phyloP scores from a whole-genome alignment of 202 grass and related monocot species.

The Schoenoplectus tabernaemontani region DNA sequence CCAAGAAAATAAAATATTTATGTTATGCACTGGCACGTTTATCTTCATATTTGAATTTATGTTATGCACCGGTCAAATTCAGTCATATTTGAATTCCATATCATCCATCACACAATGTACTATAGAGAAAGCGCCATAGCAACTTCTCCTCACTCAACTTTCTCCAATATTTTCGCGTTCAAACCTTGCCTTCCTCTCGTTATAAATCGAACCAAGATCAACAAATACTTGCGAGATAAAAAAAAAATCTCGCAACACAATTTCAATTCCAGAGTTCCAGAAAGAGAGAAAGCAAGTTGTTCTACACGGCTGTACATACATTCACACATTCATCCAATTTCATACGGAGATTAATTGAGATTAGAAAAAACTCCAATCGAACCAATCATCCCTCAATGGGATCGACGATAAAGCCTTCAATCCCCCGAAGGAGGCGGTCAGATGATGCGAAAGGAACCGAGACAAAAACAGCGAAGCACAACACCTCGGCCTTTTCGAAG shows the following conservation, averaged over 20 bases:
- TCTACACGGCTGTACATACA: too few relatives aligned
- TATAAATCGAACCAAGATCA: not conserved
- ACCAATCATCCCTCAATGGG: not conserved
- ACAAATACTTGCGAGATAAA: not conserved
- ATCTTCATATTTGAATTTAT: not conserved
- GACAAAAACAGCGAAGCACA: not conserved
- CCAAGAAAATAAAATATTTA: not conserved
- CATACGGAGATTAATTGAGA: not conserved
- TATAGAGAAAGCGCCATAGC: not conserved
- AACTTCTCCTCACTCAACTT: not conserved
- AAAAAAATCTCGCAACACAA: too few relatives aligned
- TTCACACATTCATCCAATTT: not conserved
- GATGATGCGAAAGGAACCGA: not conserved
- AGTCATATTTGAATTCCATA: too few relatives aligned
- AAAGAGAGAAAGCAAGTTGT: too few relatives aligned
- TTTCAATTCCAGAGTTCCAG: too few relatives aligned
- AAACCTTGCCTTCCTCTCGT: not conserved
- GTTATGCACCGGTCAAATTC: not conserved
- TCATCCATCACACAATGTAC: not conserved
- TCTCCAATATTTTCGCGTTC: slow-evolving; percentile 4
- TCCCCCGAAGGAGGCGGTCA: not conserved
- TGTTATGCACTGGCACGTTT: not conserved
- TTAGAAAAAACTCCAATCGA: not conserved
- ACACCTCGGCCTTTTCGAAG: not conserved
- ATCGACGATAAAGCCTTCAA: not conserved